Evolutionary conservation across 2,329 filamentous ascomycete genomes (phyloP).

Genomic region (Plectosphaerella sp.): DNA sequence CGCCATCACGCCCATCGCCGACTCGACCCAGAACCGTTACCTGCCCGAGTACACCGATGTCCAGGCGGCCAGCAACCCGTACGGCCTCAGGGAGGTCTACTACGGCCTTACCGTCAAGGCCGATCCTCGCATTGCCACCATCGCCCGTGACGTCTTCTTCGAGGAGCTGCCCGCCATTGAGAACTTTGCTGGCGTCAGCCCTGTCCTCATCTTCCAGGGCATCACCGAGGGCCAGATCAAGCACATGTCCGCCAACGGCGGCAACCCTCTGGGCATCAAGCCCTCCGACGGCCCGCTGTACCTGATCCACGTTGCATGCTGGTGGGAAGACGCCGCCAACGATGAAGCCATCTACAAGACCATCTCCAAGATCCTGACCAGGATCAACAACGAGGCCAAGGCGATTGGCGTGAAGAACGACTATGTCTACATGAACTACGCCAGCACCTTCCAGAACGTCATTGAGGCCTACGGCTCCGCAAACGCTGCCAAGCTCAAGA

Average conservation of each 20-base stretch:
- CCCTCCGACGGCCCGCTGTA: conserved; percentile 18
- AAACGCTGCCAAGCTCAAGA: conserved; percentile 22
- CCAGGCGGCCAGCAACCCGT: conserved; percentile 1
- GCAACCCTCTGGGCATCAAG: conserved; percentile 30
- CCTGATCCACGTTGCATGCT: conserved; percentile 13
- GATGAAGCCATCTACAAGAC: conserved; percentile 14
- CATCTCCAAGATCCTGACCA: conserved; percentile 11
- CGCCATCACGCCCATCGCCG: conserved; percentile 20
- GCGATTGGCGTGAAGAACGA: conserved; percentile 9
- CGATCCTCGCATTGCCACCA: conserved; percentile 11
- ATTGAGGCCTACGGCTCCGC: conserved; percentile 30
- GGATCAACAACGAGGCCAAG: conserved; percentile 10
- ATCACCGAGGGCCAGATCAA: conserved; percentile 31
- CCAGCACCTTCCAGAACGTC: conserved; percentile 29
- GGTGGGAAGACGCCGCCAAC: conserved; percentile 14
- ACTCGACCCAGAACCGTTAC: conserved; percentile 16
- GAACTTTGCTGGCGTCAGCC: conserved; percentile 16
- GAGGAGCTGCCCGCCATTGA: conserved; percentile 5
- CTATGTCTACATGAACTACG: conserved; percentile 39
- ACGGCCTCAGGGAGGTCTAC: conserved; percentile 16
- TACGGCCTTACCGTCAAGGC: conserved; percentile 14
- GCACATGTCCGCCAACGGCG: conserved; percentile 29
- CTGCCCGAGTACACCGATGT: conserved; percentile 11
- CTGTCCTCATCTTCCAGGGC: conserved; percentile 30
- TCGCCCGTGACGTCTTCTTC: conserved; percentile 11